Evolutionary conservation across 192 early-diverging fungal genomes (phyloP).

Genomic region (Allomyces arbusculus): DNA sequence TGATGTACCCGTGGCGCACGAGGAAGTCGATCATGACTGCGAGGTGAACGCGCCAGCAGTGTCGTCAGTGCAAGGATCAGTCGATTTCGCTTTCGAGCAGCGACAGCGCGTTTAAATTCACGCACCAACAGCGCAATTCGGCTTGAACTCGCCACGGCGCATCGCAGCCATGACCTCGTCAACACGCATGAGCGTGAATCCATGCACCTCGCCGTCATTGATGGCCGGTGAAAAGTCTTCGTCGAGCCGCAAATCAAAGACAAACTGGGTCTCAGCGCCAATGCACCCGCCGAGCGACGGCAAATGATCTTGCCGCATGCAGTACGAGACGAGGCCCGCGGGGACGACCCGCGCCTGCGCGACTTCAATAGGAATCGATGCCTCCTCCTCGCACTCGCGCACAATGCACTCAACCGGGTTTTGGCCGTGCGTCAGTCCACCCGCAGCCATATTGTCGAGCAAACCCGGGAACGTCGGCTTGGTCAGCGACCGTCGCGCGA

Average conservation of each 20-base stretch:
- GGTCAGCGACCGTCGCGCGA: constrained; percentile 48
- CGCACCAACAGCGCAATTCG: constrained; percentile 49
- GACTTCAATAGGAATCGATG: constrained; percentile 33
- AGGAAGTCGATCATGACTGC: constrained; percentile 61
- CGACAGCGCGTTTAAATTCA: background rate
- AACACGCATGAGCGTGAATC: constrained; percentile 48
- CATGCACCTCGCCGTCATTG: constrained; percentile 69
- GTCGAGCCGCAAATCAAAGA: constrained; percentile 67
- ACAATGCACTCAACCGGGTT: constrained; percentile 42
- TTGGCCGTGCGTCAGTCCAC: constrained; percentile 46
- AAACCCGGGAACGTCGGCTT: constrained; percentile 79
- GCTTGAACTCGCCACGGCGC: constrained; percentile 47
- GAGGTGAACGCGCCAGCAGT: background rate
- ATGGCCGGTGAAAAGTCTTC: constrained; percentile 35
- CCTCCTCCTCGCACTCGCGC: constrained; percentile 86
- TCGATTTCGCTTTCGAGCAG: background rate
- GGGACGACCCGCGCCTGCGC: constrained; percentile 21
- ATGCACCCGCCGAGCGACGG: background rate
- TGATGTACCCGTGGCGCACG: constrained; percentile 50
- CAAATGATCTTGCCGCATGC: constrained; percentile 9
- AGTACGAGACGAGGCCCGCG: constrained; percentile 53
- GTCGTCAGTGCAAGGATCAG: background rate
- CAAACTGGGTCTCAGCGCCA: constrained; percentile 57
- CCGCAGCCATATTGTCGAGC: constrained; percentile 55
- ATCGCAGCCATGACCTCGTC: constrained; percentile 29